Base-by-base conservation (phyloP, 805 yeast species). In the Komagataella ulmi region DNA sequence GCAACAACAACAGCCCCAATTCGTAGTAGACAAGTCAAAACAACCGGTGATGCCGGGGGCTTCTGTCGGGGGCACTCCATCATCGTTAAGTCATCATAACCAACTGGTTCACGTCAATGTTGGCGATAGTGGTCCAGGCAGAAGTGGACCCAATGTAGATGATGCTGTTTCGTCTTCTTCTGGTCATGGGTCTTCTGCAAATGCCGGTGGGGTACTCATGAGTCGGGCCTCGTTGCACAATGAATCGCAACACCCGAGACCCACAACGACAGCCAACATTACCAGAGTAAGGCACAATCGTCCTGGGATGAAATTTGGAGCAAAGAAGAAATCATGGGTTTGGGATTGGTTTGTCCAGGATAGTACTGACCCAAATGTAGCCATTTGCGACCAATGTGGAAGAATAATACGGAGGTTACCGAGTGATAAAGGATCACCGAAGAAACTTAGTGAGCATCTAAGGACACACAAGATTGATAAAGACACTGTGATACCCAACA, bases 271-370 rank as follows among this genome's bases (percentile, higher is more conserved):
- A 8, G 7, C 40, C 40, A 30, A 30, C 40, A 30, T 14, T 30
- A 30, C 40, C 44, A 24, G 43, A 17, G 36, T 36, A 40, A 30
- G 50, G 2, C 46, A 44, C 18, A 49, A 49, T 30, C 50, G 50
- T 17, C 50, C 50, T 2, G 50, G 50, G 46, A 44, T 49, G 56
- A 74, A 71, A 56, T 76, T 76, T 54, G 83, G 83, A 17, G 83
- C 83, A 17, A 77, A 76, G 58, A 78, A 78, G 69, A 74, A 72
- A 56, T 76, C 80, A 36, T 79, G 83, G 83, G 82, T 78, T 12
- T 79, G 83, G 83, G 63, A 72, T 18, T 79, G 83, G 83, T 79
- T 78, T 57, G 68, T 68, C 12, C 83, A 79, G 57, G 81, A 77
- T 58, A 59, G 60, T 17, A 55, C 55, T 17, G 75, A 79, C 56